Conservation (phyloP, 345 rosid genomes). For the Lumnitzera racemosa region DNA sequence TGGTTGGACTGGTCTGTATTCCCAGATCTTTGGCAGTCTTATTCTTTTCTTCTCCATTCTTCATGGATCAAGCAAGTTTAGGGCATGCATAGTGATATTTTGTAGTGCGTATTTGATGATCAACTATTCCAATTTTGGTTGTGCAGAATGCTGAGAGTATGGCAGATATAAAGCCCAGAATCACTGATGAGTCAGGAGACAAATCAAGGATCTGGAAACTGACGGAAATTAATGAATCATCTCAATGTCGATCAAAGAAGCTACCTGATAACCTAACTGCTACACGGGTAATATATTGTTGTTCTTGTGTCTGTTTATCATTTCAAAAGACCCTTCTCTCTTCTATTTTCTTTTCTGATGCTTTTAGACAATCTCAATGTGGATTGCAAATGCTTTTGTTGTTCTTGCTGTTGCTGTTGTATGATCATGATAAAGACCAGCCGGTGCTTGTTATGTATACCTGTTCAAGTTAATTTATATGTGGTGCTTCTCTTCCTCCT, state of each 20-base stretch:
- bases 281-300: conserved; percentile 36
- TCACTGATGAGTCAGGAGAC: conserved; percentile 48
- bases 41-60: no score
- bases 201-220: conserved; percentile 60
- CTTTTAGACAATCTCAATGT: neutral
- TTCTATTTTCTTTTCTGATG: conserved; percentile 1
- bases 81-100: no score
- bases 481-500: no score
- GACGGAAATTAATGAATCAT: conserved; percentile 69
- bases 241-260: conserved; percentile 65
- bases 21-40: neutral
- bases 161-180: conserved; percentile 59
- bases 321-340: neutral
- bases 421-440: no score
- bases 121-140: conserved; percentile 12
- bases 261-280: conserved; percentile 51
- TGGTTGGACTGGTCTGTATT: conserved; percentile 52
- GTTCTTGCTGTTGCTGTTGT: no score
- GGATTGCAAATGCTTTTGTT: no score
- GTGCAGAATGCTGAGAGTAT: conserved; percentile 45
- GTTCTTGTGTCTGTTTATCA: neutral
- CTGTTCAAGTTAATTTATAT: no score
- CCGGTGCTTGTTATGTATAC: no score
- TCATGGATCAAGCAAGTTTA: no score
- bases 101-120: neutral